Conservation (phyloP, 2,329 filamentous ascomycete genomes). For the Xylariaceae sp. region DNA sequence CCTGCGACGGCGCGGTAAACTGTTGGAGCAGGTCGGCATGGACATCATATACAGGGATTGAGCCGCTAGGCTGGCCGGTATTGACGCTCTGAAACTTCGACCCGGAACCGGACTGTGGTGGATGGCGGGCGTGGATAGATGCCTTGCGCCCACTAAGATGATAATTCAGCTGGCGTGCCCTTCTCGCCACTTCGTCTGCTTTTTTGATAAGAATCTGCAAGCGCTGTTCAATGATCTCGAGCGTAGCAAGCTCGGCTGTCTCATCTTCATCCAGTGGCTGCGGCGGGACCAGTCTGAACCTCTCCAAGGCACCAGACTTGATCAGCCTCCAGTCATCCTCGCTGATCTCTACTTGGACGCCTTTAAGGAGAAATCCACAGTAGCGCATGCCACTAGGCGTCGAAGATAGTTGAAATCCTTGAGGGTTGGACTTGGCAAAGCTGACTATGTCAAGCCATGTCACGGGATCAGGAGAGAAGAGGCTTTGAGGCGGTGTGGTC, state of each 20-base stretch:
- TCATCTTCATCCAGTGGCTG: constrained; percentile 84
- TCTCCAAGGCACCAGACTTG: constrained; percentile 76
- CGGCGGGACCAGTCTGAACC: constrained; percentile 67
- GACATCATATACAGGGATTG: constrained; percentile 43
- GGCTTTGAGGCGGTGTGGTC: constrained; percentile 50
- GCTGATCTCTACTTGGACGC: constrained; percentile 77
- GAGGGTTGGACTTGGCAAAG: constrained; percentile 76
- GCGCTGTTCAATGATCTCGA: constrained; percentile 80
- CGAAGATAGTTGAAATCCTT: constrained; percentile 72
- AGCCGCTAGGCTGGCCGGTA: constrained; percentile 27
- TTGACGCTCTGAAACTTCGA: constrained; percentile 38
- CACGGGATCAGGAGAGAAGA: constrained; percentile 54
- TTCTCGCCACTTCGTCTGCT: constrained; percentile 67
- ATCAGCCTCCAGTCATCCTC: constrained; percentile 88
- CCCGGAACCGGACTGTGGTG: constrained; percentile 36
- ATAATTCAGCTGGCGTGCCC: constrained; percentile 75
- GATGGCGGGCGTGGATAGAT: constrained; percentile 66
- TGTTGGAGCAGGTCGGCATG: constrained; percentile 57
- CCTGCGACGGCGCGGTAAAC: constrained; percentile 38
- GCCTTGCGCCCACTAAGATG: constrained; percentile 71
- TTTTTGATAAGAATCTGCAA: constrained; percentile 74
- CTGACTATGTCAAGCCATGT: constrained; percentile 85
- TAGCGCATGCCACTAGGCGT: constrained; percentile 66
- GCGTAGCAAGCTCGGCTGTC: constrained; percentile 76
- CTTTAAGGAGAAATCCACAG: constrained; percentile 80